phyloP scores from a whole-genome alignment of 805 yeast species.

The Yarrowia divulgata region DNA sequence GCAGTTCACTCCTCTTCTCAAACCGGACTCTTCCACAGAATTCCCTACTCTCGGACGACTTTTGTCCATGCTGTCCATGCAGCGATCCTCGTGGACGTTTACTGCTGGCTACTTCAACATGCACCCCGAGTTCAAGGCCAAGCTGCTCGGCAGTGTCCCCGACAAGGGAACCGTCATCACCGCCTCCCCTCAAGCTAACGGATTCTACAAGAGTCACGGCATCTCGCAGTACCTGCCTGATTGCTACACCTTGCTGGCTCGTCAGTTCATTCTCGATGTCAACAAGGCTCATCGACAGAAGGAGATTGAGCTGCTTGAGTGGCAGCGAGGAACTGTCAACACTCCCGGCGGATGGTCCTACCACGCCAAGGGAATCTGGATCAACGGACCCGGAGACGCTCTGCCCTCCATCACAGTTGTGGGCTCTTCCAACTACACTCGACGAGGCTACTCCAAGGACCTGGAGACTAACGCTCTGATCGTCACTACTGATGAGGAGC shows the following conservation, averaged over 20 bases:
- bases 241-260: constrained; percentile 81
- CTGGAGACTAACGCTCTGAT: constrained; percentile 86
- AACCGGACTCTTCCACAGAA: constrained; percentile 79
- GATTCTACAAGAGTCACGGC: constrained; percentile 86
- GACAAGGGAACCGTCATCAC: constrained; percentile 73
- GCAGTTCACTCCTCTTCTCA: constrained; percentile 84
- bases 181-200: constrained; percentile 93
- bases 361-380: constrained; percentile 97
- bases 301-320: constrained; percentile 72
- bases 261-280: constrained; percentile 66
- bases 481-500: constrained; percentile 68
- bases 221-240: constrained; percentile 81
- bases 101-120: constrained; percentile 98
- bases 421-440: constrained; percentile 94
- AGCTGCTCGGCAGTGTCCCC: constrained; percentile 65
- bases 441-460: constrained; percentile 85
- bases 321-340: constrained; percentile 80
- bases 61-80: constrained; percentile 63
- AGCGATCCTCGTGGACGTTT: constrained; percentile 74
- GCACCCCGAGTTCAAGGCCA: constrained; percentile 71
- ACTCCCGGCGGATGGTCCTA: constrained; percentile 92
- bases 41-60: constrained; percentile 70
- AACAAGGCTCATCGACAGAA: constrained; percentile 48
- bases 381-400: constrained; percentile 62
- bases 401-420: constrained; percentile 78